Conservation (phyloP, 2,329 filamentous ascomycete genomes). For the Colletotrichum siamense region DNA sequence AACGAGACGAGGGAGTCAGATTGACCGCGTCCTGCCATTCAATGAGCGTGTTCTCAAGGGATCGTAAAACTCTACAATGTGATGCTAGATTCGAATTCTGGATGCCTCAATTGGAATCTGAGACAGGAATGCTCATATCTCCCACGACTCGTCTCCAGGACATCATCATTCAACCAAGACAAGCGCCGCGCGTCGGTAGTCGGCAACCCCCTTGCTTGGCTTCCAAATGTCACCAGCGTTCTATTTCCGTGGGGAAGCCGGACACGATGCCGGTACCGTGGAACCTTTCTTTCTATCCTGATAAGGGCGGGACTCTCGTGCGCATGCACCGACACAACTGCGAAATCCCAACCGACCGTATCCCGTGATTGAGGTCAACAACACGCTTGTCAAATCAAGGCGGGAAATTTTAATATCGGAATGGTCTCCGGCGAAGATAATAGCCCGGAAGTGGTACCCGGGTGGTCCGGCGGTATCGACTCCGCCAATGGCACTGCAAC, state of each 20-base stretch:
- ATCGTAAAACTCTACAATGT: not conserved
- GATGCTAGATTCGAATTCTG: not conserved
- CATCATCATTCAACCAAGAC: not conserved
- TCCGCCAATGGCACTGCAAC: not conserved
- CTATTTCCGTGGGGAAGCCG: not conserved
- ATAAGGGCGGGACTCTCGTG: not conserved
- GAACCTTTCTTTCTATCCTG: not conserved
- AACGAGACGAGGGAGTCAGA: not conserved
- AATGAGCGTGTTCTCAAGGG: not conserved
- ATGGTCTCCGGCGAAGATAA: not conserved
- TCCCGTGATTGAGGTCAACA: not conserved
- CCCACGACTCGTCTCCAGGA: not conserved
- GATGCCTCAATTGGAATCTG: not conserved
- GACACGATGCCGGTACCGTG: not conserved
- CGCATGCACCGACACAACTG: not conserved
- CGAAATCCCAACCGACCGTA: not conserved
- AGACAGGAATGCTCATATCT: slow-evolving; percentile 8
- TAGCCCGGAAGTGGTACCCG: not conserved
- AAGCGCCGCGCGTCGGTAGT: not conserved
- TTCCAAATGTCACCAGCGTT: not conserved
- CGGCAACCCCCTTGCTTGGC: not conserved
- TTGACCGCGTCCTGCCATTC: not conserved
- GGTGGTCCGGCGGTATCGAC: not conserved
- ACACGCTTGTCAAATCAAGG: not conserved
- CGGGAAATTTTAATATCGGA: not conserved